Conservation (phyloP, 768 basidiomycete species). For the Tulasnella calospora region DNA sequence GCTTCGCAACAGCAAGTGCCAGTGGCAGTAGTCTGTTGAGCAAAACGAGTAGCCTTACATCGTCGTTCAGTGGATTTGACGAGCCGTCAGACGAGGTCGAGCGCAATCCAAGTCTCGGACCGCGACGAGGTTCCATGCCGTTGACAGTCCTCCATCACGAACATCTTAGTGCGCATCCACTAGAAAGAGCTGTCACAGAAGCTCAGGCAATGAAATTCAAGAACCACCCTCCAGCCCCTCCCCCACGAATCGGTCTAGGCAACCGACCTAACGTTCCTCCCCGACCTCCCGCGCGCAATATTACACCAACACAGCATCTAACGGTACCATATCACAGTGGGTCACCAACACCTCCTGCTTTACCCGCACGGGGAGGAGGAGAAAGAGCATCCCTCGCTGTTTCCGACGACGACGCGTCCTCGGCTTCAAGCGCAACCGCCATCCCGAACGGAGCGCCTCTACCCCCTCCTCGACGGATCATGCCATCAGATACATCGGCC, state of each 20-base stretch:
- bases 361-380: neutral
- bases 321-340: neutral
- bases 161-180: neutral
- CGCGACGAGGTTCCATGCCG: constrained; percentile 7
- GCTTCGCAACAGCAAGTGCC: neutral
- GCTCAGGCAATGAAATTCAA: neutral
- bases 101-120: neutral
- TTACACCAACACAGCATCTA: constrained; percentile 8
- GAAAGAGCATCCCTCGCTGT: neutral
- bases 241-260: constrained; percentile 3
- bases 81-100: neutral
- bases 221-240: constrained; percentile 10
- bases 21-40: constrained; percentile 7
- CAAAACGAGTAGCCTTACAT: neutral
- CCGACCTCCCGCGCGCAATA: neutral
- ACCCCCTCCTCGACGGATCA: constrained; percentile 14
- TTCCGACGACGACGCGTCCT: constrained; percentile 10
- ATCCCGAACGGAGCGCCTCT: neutral
- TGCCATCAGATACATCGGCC: neutral
- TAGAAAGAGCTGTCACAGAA: neutral
- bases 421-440: neutral
- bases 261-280: constrained; percentile 6
- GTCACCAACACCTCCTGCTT: constrained; percentile 1
- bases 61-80: neutral
- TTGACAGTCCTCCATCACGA: neutral